Base-by-base conservation (phyloP, 495 filamentous ascomycete genomes). In the Lepidopterella palustris region DNA sequence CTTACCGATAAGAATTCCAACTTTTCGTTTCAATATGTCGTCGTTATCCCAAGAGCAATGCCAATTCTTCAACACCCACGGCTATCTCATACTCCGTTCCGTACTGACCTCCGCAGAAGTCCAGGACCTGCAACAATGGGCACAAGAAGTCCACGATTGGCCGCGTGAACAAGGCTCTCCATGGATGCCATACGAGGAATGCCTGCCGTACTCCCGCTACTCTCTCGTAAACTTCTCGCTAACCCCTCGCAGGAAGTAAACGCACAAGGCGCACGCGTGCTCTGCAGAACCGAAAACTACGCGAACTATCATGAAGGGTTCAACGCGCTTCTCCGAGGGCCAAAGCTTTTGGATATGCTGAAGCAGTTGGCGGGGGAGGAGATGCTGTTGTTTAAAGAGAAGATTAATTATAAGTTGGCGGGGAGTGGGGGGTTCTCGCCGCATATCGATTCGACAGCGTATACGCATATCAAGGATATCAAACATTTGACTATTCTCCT, bases 331-430 rank as follows among this genome's bases (percentile, higher is more conserved):
- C 68, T 79, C 9, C 68, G 76, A 5, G 75, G 77, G 26, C 39
- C 67, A 8, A 72, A 73, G 31, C 68, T 75, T 0, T 54, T 66
- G 5, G 70, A 70, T 28, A 58, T 73, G 6, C 63, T 78, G 5
- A 55, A 67, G 4, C 73, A 78, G 57, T 54, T 78, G 23, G 73
- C 75, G 0, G 62, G 68, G 2, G 77, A 79, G 47, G 69, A 74
- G 6, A 78, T 79, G 75, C 56, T 77, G 15, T 63, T 79, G 0
- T 79, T 79, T 70, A 78, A 79, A 53, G 76, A 79, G 51, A 78
- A 79, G 64, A 79, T 76, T 62, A 77, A 76, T 64, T 75, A 76
- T 57, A 76, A 77, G 51, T 63, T 76, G 13, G 71, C 74, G 18
- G 71, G 73, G 4, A 73, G 71, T 63, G 76, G 76, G 66, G 74